Evolutionary conservation across 768 basidiomycete species (phyloP).

Genomic region (Trichaptum fuscoviolaceum): DNA sequence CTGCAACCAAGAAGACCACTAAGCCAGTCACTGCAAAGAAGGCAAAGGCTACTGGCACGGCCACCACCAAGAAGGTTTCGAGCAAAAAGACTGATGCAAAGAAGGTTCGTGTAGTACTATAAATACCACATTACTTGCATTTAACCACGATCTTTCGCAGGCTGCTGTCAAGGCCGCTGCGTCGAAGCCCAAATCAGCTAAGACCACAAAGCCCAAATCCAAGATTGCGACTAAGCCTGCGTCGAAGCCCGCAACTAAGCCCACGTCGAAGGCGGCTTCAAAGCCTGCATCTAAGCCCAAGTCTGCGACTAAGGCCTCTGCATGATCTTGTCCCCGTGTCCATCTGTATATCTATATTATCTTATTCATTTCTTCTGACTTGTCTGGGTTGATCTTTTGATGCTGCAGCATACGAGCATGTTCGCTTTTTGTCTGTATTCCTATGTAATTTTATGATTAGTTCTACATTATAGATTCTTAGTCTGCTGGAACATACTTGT

Average conservation of each 20-base stretch:
- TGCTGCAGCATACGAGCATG: background rate
- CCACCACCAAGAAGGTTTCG: constrained; percentile 28
- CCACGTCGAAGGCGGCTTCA: constrained; percentile 1
- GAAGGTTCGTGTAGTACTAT: constrained; percentile 41
- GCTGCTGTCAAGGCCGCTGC: constrained; percentile 45
- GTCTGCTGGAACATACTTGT: background rate
- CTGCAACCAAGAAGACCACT: constrained; percentile 25
- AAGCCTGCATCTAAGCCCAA: background rate
- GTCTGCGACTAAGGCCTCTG: background rate
- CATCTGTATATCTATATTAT: background rate
- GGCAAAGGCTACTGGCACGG: constrained; percentile 18
- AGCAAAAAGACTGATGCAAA: constrained; percentile 47
- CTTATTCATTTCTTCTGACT: background rate
- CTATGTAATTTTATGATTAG: background rate
- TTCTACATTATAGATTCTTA: background rate
- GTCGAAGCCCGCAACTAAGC: constrained; percentile 3
- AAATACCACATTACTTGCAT: constrained; percentile 4
- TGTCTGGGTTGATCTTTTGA: background rate
- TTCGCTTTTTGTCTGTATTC: background rate
- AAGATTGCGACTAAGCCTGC: constrained; percentile 18
- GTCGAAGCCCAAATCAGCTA: constrained; percentile 20
- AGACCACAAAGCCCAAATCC: constrained; percentile 18
- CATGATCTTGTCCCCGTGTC: background rate
- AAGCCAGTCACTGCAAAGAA: constrained; percentile 32
- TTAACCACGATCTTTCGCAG: constrained; percentile 25